phyloP scores from a whole-genome alignment of 805 yeast species.

The Candida gorgasii region DNA sequence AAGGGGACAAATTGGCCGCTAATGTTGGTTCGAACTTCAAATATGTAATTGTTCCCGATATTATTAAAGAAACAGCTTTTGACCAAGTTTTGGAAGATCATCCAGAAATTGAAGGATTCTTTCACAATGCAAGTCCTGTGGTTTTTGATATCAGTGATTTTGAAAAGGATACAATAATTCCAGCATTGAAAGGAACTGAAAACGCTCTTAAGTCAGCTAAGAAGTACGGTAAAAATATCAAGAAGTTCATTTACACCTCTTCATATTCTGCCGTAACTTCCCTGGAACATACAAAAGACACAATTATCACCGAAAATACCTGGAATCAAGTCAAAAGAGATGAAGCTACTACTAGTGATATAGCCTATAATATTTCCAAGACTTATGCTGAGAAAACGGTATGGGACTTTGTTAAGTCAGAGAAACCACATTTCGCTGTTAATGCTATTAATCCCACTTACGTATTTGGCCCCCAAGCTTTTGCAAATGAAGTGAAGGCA shows the following conservation, averaged over 20 bases:
- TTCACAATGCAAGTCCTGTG: slow-evolving; percentile 35
- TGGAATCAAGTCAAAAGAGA: slow-evolving; percentile 31
- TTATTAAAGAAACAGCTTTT: slow-evolving; percentile 26
- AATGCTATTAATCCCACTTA: slow-evolving; percentile 44
- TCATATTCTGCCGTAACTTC: slow-evolving; percentile 24
- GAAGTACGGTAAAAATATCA: slow-evolving; percentile 41
- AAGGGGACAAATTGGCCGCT: slow-evolving; percentile 37
- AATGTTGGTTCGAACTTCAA: slow-evolving; percentile 16
- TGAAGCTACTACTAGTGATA: slow-evolving; percentile 17
- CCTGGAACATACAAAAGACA: slow-evolving; percentile 4
- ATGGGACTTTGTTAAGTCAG: slow-evolving; percentile 48
- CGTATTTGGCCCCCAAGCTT: slow-evolving; percentile 55
- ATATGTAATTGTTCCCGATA: slow-evolving; percentile 26
- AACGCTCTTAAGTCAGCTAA: slow-evolving; percentile 39
- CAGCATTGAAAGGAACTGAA: slow-evolving; percentile 33
- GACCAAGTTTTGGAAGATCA: slow-evolving; percentile 27
- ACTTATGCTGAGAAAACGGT: slow-evolving; percentile 57
- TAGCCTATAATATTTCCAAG: slow-evolving; percentile 48
- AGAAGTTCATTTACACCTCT: slow-evolving; percentile 53
- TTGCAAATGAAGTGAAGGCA: slow-evolving; percentile 30
- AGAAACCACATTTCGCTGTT: slow-evolving; percentile 36
- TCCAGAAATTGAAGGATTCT: slow-evolving; percentile 26
- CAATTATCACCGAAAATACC: slow-evolving; percentile 24
- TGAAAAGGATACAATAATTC: slow-evolving; percentile 24
- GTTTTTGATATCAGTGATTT: slow-evolving; percentile 17